These are phyloP conservation scores for Candida hungchunana DNA, from an alignment of 805 yeast genomes.

Conservation along the genomic window DNA sequence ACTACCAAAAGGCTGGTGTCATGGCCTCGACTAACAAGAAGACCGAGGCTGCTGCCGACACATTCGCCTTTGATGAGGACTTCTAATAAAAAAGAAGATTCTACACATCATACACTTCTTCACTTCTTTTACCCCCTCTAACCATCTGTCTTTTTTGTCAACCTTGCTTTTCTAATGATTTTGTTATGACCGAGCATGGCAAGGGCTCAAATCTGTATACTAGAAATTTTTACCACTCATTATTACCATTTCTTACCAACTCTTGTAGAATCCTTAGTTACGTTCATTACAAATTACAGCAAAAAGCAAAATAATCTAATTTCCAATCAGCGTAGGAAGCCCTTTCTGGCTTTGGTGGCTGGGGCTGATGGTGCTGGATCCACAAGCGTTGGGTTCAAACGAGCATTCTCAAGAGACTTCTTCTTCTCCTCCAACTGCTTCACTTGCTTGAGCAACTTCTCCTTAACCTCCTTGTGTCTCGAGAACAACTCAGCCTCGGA, in stretches of 20 bases:
- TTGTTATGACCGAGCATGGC: conserved; percentile 14
- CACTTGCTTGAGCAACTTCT: conserved; percentile 82
- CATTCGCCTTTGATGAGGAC: conserved; percentile 89
- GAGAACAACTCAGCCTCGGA: conserved; percentile 95
- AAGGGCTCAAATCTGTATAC: conserved; percentile 8
- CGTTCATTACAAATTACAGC: too few species aligned
- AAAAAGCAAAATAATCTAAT: too few species aligned
- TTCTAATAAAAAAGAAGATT: conserved; percentile 46
- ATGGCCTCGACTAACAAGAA: conserved; percentile 67
- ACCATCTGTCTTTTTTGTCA: not conserved
- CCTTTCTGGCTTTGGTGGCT: conserved; percentile 64
- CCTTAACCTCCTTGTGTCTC: conserved; percentile 96
- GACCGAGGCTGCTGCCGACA: conserved; percentile 43
- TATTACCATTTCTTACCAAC: too few species aligned
- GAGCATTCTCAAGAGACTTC: conserved; percentile 65
- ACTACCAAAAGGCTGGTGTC: conserved; percentile 99
- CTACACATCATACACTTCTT: not conserved
- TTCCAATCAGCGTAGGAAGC: conserved; percentile 70
- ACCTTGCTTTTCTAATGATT: conserved; percentile 8
- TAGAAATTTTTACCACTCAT: conserved; percentile 2
- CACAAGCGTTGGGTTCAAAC: conserved; percentile 37
- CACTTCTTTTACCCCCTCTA: not conserved
- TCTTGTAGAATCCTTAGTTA: too few species aligned
- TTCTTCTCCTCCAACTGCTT: conserved; percentile 89
- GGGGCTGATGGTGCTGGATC: conserved; percentile 35